Conservation (phyloP, 768 basidiomycete genomes). For the Hygrophorus russula region DNA sequence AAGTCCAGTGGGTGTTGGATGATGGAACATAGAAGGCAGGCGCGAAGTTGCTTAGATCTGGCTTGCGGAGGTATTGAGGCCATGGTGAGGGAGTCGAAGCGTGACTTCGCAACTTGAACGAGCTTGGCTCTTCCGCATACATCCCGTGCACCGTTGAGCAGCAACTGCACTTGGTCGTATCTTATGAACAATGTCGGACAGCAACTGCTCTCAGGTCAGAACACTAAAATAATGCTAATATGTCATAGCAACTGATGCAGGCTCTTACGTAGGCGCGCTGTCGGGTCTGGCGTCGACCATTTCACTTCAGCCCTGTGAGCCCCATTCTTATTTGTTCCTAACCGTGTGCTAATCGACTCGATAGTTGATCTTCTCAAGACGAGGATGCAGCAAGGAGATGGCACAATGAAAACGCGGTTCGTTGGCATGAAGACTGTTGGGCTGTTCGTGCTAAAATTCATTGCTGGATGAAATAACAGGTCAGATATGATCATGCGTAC, state of each 20-base stretch:
- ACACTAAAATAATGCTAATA: background rate
- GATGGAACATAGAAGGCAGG: conserved; percentile 90
- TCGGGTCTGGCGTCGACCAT: conserved; percentile 72
- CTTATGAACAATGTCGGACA: conserved; percentile 58
- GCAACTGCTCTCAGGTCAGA: conserved; percentile 52
- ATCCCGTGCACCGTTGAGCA: too few species aligned
- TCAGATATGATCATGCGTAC: conserved; percentile 33
- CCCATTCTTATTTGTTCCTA: background rate
- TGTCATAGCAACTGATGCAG: background rate
- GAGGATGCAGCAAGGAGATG: conserved; percentile 77
- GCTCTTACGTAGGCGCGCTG: conserved; percentile 44
- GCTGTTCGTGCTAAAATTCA: background rate
- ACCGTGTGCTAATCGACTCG: background rate
- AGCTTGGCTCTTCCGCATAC: too few species aligned
- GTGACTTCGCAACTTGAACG: too few species aligned
- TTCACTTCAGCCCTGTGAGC: conserved; percentile 66
- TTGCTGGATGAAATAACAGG: conserved; percentile 17
- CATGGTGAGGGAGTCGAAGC: conserved; percentile 2
- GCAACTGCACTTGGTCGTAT: background rate
- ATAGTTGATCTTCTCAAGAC: conserved; percentile 87
- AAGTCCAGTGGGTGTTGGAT: conserved; percentile 82
- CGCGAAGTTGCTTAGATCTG: conserved; percentile 68
- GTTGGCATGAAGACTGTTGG: conserved; percentile 7
- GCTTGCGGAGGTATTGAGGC: conserved; percentile 43
- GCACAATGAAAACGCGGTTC: conserved; percentile 25